A percentile compares a stretch with the other conserved stretches of the same genome.
phyloP scores from a whole-genome alignment of 2,329 filamentous ascomycete genomes.

The Scytalidium sp. region DNA sequence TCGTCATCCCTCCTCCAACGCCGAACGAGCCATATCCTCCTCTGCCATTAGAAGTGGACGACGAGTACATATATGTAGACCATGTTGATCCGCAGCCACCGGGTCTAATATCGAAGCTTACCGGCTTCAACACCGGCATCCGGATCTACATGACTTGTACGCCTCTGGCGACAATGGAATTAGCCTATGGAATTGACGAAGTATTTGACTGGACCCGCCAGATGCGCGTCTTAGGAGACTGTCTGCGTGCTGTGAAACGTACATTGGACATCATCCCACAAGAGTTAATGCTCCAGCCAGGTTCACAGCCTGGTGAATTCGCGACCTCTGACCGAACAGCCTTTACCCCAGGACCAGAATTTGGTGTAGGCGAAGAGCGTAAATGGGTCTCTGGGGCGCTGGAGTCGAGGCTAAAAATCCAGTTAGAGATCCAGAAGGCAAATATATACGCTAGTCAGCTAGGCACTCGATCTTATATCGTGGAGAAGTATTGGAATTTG shows the following conservation, averaged over 20 bases:
- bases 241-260: slow-evolving; percentile 66
- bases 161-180: slow-evolving; percentile 72
- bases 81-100: slow-evolving; percentile 69
- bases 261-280: slow-evolving; percentile 65
- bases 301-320: slow-evolving; percentile 34
- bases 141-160: slow-evolving; percentile 80
- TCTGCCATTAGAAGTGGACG: slow-evolving; percentile 78
- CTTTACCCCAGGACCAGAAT: slow-evolving; percentile 40
- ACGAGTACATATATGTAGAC: slow-evolving; percentile 72
- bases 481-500: slow-evolving; percentile 81
- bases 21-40: slow-evolving; percentile 74
- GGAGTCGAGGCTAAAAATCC: slow-evolving; percentile 50
- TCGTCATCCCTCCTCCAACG: slow-evolving; percentile 74
- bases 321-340: slow-evolving; percentile 46
- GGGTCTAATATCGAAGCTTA: slow-evolving; percentile 65
- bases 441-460: slow-evolving; percentile 84
- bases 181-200: slow-evolving; percentile 76
- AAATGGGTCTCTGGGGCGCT: slow-evolving; percentile 6
- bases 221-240: slow-evolving; percentile 67
- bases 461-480: slow-evolving; percentile 77
- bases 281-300: slow-evolving; percentile 57
- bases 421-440: slow-evolving; percentile 88
- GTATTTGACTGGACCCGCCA: slow-evolving; percentile 77
- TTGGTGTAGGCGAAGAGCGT: slow-evolving; percentile 35
- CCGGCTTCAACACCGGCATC: slow-evolving; percentile 78